Evolutionary conservation across 768 basidiomycete genomes (phyloP).

Genomic region (Termitomyces sp.): DNA sequence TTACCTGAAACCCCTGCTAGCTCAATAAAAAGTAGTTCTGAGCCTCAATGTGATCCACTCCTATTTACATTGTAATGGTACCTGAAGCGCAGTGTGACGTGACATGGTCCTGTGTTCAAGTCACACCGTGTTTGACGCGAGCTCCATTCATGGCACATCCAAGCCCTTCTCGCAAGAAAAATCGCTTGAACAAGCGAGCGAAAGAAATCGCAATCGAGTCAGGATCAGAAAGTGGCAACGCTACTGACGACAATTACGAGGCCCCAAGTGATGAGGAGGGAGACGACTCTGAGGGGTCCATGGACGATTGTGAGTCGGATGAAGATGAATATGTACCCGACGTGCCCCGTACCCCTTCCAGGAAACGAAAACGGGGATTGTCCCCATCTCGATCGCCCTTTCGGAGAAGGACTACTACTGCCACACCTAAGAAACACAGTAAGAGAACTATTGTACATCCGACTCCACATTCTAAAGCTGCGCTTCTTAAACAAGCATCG

Average conservation of each 20-base stretch:
- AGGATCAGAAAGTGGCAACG: constrained; percentile 20
- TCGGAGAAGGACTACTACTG: constrained; percentile 14
- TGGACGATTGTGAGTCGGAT: constrained; percentile 25
- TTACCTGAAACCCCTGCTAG: no score
- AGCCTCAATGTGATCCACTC: no score
- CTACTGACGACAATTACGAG: constrained; percentile 21
- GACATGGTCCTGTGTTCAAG: no score
- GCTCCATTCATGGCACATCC: no score
- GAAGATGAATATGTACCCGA: constrained; percentile 23
- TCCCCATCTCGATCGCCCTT: constrained; percentile 15
- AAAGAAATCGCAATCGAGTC: constrained; percentile 14
- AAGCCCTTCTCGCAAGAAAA: not conserved
- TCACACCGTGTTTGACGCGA: no score
- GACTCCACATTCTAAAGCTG: constrained; percentile 74
- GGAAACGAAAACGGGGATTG: constrained; percentile 35
- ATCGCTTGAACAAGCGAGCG: constrained; percentile 14
- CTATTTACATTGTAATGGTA: no score
- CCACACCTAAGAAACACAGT: constrained; percentile 27
- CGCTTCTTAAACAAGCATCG: constrained; percentile 36
- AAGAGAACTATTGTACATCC: constrained; percentile 46
- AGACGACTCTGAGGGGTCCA: constrained; percentile 10
- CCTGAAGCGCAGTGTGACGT: no score
- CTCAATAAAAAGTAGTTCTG: no score
- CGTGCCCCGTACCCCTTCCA: constrained; percentile 46
- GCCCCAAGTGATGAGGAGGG: constrained; percentile 12